These are phyloP conservation scores for Leishmania lainsoni DNA, from an alignment of 208 protist genomes.

Conservation along the genomic window DNA sequence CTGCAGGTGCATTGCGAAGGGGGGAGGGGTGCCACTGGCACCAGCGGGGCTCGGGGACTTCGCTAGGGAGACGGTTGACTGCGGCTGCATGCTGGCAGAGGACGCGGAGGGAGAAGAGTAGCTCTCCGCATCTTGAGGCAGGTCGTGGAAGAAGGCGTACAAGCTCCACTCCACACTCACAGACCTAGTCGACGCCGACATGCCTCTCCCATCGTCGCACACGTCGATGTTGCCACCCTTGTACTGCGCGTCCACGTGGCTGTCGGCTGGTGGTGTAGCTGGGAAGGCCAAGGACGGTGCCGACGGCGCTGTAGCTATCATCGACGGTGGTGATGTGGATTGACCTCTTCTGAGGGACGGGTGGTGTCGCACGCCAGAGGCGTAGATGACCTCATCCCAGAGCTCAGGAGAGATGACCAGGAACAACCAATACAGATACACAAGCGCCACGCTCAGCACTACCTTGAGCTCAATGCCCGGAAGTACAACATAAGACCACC, in stretches of 20 bases:
- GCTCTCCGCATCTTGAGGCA: neutral
- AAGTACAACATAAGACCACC: conserved; percentile 28
- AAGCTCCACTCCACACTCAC: neutral
- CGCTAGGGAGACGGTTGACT: conserved; percentile 2
- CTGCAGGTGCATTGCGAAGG: neutral
- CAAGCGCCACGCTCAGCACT: conserved; percentile 13
- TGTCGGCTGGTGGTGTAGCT: neutral
- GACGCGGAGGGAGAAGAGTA: neutral
- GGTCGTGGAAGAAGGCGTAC: neutral
- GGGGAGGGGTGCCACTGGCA: neutral
- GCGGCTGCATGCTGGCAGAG: neutral
- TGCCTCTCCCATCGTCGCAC: neutral
- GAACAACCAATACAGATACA: conserved; percentile 45
- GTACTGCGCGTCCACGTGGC: neutral
- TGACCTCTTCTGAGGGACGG: neutral
- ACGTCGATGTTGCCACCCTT: neutral
- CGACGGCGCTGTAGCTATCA: too few relatives aligned
- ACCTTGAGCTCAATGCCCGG: conserved; percentile 18
- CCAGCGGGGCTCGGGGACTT: neutral
- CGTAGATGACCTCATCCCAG: conserved; percentile 33
- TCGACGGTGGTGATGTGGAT: neutral
- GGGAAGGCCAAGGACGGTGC: neutral
- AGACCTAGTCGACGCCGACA: neutral
- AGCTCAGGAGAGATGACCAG: conserved; percentile 31
- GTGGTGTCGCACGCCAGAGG: conserved; percentile 21